Evolutionary conservation across 2,329 filamentous ascomycete species (phyloP), one percentile per base, ranked within the genome.

Genomic region (Huntiella moniliformis): DNA sequence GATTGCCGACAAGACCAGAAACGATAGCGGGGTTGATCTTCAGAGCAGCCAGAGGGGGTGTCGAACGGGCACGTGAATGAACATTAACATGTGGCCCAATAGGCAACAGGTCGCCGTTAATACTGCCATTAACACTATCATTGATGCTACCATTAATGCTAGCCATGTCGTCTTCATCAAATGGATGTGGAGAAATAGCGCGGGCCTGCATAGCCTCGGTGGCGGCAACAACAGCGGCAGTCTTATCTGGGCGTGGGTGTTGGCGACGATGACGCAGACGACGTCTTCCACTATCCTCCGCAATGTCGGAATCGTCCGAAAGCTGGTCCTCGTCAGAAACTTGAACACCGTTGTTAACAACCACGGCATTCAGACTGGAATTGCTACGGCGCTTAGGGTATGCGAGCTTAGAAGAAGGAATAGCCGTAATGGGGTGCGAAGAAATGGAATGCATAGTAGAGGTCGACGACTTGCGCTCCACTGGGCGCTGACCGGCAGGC

Each of bases 191-290:
- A 4, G 39, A 46, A 8, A 49, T 44, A 4, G 44, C 47, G 10
- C 44, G 38, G 7, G 43, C 38, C 10, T 49, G 47, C 39, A 49
- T 45, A 15, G 43, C 44, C 15, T 49, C 47, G 8, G 47, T 46
- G 3, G 47, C 47, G 16, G 47, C 44, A 17, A 40, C 38, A 12
- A 39, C 38, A 38, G 42, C 38, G 7, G 47, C 43, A 32, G 31
- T 35, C 43, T 45, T 45, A 31, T 45, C 43, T 4, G 43, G 35
- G 8, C 36, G 34, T 3, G 35, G 28, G 17, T 38, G 31, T 12
- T 42, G 40, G 17, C 43, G 43, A 10, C 42, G 33, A 5, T 42
- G 34, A 3, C 22, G n/a, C 3, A 16, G 17, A 34, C 34, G 47
- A 33, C 42, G 46, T 17, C 40, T 28, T 16, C 40, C 28, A 15